Base-by-base conservation (phyloP, 2,329 filamentous ascomycete genomes). In the Trichoderma brevicompactum region DNA sequence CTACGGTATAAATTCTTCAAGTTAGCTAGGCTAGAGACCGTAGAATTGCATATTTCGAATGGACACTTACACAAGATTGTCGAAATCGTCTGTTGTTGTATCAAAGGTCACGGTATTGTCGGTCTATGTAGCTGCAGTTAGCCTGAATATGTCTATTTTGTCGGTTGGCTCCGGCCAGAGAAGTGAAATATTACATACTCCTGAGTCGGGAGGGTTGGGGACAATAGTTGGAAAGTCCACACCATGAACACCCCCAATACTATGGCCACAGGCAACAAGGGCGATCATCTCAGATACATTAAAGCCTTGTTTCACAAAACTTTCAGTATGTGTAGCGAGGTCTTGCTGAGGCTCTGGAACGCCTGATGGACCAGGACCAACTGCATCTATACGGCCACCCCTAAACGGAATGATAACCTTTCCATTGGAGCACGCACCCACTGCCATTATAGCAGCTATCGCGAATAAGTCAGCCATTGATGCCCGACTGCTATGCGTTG, bases 211-310 rank as follows among this genome's bases (percentile, higher is more conserved):
- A 32, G 58, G 58, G 28, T 61, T 52, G 5, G 58, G 46, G 23
- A 61, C 58, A 61, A 61, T 61, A 43, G 52, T 36, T 15, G 58
- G 58, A 41, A 61, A 52, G 46, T 61, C 58, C 5, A 61, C 58
- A 15, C 58, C 58, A 43, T 61, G 58, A 2, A 61, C 46, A 23
- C 58, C 58, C 19, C 58, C 58, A 7, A 61, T 40, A 8, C 36
- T 52, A 36, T 61, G 58, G 4, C 58, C 58, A 9, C 58, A 61
- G 15, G 58, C 58, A 32, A 61, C 58, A 2, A 61, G 58, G 4
- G 38, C 13, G 7, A 61, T 61, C 58, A 61, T 61, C 36, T 61
- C 58, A 9, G 58, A 36, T 10, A 19, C 38, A n/a, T 61, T n/a
- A 32, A 61, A 61, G 7, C 46, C 46, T 10, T 61, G 58, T 36